Conservation (phyloP, 2,329 filamentous ascomycete species). For the Aspergillus neoniger region DNA sequence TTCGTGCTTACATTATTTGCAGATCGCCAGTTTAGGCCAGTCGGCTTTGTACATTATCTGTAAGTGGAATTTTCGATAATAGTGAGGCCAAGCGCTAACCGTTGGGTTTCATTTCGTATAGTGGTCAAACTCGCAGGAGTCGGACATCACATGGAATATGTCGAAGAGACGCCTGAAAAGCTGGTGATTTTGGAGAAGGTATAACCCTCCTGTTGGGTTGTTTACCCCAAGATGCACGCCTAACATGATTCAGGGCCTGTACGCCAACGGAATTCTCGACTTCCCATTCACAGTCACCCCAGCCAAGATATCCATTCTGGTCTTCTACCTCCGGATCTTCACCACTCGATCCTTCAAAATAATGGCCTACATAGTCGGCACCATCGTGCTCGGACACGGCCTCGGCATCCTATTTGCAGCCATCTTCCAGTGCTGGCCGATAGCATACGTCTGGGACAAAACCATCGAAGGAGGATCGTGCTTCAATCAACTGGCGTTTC, state of each 20-base stretch:
- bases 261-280: conserved; percentile 23
- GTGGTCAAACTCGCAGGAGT: conserved; percentile 23
- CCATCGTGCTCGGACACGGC: conserved; percentile 21
- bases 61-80: conserved; percentile 7
- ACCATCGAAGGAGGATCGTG: conserved; percentile 17
- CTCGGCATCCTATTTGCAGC: conserved; percentile 23
- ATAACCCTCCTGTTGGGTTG: not conserved
- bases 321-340: conserved; percentile 31
- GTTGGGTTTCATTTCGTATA: not conserved
- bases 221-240: not conserved
- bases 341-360: conserved; percentile 19
- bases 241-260: conserved; percentile 15
- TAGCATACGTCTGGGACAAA: conserved; percentile 22
- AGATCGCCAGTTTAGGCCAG: conserved; percentile 23
- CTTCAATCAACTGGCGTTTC: conserved; percentile 22
- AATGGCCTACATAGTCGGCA: conserved; percentile 21
- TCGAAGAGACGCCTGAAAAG: conserved; percentile 13
- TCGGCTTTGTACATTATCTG: conserved; percentile 23
- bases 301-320: conserved; percentile 28
- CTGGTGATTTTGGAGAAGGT: conserved; percentile 23
- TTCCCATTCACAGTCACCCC: conserved; percentile 27
- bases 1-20: not conserved
- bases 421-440: conserved; percentile 28
- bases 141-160: conserved; percentile 19
- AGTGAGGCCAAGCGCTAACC: not conserved